phyloP scores from a whole-genome alignment of 306 rosid genomes.

The Ormosia semicastrata region DNA sequence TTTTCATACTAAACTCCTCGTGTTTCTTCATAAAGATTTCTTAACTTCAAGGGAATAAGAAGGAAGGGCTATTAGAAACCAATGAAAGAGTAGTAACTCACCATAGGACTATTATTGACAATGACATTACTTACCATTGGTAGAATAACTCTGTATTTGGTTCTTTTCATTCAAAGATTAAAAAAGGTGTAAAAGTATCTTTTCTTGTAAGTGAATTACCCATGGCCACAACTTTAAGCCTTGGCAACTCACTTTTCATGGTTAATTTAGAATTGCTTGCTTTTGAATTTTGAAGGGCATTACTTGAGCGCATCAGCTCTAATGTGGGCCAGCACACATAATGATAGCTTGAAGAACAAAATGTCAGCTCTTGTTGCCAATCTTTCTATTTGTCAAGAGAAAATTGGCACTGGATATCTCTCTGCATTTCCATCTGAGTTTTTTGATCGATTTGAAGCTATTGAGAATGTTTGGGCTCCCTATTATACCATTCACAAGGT shows the following conservation, averaged over 20 bases:
- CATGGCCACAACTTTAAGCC: slow-evolving; percentile 14
- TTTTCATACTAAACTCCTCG: not conserved
- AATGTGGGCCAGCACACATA: slow-evolving; percentile 87
- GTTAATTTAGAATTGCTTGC: slow-evolving; percentile 20
- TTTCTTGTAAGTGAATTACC: not conserved
- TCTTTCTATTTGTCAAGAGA: slow-evolving; percentile 67
- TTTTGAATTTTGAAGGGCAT: slow-evolving; percentile 68
- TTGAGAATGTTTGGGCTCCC: slow-evolving; percentile 77
- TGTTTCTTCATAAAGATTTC: too few species aligned
- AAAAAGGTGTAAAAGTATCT: not conserved
- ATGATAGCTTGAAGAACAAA: slow-evolving; percentile 50
- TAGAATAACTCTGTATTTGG: not conserved
- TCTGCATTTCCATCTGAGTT: slow-evolving; percentile 81
- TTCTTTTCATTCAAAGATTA: not conserved
- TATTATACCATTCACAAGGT: slow-evolving; percentile 99
- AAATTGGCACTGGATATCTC: slow-evolving; percentile 78
- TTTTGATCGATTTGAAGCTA: slow-evolving; percentile 72
- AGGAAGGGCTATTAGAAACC: not conserved
- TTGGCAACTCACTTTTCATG: slow-evolving; percentile 10
- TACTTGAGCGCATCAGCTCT: slow-evolving; percentile 86
- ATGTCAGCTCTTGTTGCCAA: slow-evolving; percentile 57
- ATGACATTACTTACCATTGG: too few species aligned
- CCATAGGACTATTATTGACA: not conserved
- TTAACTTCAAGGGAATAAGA: not conserved
- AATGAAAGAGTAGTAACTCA: not conserved